These are phyloP conservation scores for Paramyrothecium sp. DNA, from an alignment of 2,329 filamentous ascomycete species.

Conservation along the genomic window DNA sequence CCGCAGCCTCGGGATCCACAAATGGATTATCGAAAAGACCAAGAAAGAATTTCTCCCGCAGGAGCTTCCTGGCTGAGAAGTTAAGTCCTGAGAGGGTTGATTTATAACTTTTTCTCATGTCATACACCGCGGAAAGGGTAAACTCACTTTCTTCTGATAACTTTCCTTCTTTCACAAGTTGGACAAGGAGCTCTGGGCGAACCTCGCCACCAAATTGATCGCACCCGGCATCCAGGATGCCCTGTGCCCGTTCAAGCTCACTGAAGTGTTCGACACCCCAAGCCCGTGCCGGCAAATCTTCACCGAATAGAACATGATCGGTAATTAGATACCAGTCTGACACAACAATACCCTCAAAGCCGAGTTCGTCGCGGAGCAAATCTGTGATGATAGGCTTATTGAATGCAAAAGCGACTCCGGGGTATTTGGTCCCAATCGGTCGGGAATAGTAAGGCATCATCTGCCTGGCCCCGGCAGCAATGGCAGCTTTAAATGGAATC, in stretches of 20 bases:
- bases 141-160: no score
- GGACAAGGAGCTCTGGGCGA: conserved; percentile 44
- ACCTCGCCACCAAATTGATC: conserved; percentile 50
- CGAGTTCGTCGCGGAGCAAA: conserved; percentile 43
- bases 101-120: no score
- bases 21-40: conserved; percentile 51
- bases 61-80: conserved; percentile 39
- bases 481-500: conserved; percentile 45
- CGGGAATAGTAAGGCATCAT: no score
- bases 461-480: conserved; percentile 42
- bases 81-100: conserved; percentile 45
- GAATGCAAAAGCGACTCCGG: conserved; percentile 48
- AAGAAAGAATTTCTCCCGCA: conserved; percentile 47
- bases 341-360: conserved; percentile 49
- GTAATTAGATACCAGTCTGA: conserved; percentile 52
- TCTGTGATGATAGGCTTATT: conserved; percentile 50
- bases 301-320: conserved; percentile 36
- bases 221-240: conserved; percentile 46
- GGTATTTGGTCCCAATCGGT: conserved; percentile 43
- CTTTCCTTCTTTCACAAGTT: conserved; percentile 39
- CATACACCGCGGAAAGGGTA: no score
- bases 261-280: conserved; percentile 47
- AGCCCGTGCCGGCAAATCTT: conserved; percentile 44
- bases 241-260: conserved; percentile 38
- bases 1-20: conserved; percentile 40